These are phyloP conservation scores for Mycena albidolilacea DNA, from an alignment of 768 basidiomycete species.

Conservation along the genomic window DNA sequence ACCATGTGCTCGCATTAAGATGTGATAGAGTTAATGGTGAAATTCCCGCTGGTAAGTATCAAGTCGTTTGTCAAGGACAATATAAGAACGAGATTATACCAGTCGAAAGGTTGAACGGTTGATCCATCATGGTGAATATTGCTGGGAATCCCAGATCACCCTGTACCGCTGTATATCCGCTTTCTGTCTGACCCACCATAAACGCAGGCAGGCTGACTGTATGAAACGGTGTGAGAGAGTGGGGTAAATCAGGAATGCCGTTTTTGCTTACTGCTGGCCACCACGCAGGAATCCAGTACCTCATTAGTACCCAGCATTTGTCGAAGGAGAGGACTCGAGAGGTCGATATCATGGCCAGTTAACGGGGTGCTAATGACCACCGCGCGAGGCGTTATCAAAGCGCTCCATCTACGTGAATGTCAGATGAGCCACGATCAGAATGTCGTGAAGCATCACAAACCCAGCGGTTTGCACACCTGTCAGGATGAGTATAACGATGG, in stretches of 20 bases:
- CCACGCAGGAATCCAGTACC: not conserved
- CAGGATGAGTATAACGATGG: slow-evolving; percentile 3
- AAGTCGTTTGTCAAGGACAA: not conserved
- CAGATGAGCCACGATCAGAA: not conserved
- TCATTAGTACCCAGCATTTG: not conserved
- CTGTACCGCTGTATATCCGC: slow-evolving; percentile 2
- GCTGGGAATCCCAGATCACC: not conserved
- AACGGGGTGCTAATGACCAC: not conserved
- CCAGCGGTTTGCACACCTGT: slow-evolving; percentile 10
- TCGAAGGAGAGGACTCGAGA: not conserved
- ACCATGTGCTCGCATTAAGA: not conserved
- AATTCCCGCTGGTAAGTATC: slow-evolving; percentile 7
- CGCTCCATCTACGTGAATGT: not conserved
- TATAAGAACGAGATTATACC: not conserved
- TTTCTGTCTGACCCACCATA: slow-evolving; percentile 1
- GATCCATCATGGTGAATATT: slow-evolving; percentile 9
- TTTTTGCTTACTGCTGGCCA: not conserved
- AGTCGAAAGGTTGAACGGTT: slow-evolving; percentile 1
- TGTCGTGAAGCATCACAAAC: not conserved
- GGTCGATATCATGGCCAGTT: slow-evolving; percentile 2
- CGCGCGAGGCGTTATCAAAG: not conserved
- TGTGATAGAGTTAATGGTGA: not conserved
- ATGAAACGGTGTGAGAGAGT: not conserved
- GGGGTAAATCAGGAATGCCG: not conserved
- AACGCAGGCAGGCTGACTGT: not conserved